Base-by-base conservation (phyloP, 352 stramenopile species). In the Phytophthora brassicae region DNA sequence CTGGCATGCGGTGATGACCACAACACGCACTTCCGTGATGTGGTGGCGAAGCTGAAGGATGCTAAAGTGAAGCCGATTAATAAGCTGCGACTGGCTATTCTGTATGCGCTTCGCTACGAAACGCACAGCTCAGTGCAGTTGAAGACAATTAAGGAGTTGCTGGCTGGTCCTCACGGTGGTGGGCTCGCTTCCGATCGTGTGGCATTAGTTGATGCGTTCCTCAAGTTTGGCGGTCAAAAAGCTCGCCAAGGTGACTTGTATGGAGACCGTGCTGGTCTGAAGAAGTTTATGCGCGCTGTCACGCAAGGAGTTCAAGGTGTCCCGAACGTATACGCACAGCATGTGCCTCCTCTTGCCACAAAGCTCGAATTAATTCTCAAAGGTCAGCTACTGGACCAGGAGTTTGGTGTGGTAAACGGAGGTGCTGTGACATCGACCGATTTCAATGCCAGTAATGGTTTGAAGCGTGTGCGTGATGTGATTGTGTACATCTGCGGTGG, bases 21-120 rank as follows among this genome's bases (percentile, higher is more conserved):
- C 60, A 92, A 87, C 53, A 67, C 72, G 5, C 89, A 96, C 60
- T 91, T 93, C 23, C 83, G 87, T 23, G 85, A 95, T 55, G 70
- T 95, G 28, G 80, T 91, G 35, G 73, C 69, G 22, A 89, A 94
- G 59, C 68, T 97, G 46, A 91, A 91, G 64, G 87, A 91, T 46
- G 81, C 71, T 16, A 69, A 86, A 62, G 87, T 94, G 31, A 98
- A 98, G 69, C 88, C 96, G n/a, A 82, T 91, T 4, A 98, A 99
- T 78, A 99, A 99, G 70, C 81, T 99, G 24, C 92, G 98, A 16
- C 83, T 99, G 46, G 95, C 96, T 17, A 94, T 99, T 72, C 73
- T 99, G 16, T 99, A 99, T 79, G 96, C 97, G 19, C 65, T 99
- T 31, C 92, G 97, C 14, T 99, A 99, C 72, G 97, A 99, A 75